A percentile compares a stretch with the other conserved stretches of the same genome.
These are phyloP conservation scores for Pleurotus cornucopiae DNA, from an alignment of 768 basidiomycete genomes.

Conservation along the genomic window DNA sequence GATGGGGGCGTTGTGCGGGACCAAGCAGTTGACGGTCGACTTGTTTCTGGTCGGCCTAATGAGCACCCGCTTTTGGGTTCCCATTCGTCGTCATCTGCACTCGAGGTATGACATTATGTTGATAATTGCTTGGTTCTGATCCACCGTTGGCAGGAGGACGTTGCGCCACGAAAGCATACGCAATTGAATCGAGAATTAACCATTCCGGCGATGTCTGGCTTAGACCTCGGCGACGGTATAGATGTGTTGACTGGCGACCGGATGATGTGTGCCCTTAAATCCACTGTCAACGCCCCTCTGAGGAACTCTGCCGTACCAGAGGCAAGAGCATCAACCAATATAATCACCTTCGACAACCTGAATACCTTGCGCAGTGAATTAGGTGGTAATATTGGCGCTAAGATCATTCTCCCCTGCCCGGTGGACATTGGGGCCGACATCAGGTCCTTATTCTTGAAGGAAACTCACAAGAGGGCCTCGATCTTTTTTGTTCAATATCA, in stretches of 20 bases:
- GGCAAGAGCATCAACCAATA: background rate
- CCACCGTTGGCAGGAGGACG: background rate
- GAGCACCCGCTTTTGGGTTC: too few relatives aligned
- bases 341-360: background rate
- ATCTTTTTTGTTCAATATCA: slow-evolving; percentile 1
- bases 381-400: background rate
- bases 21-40: too few relatives aligned
- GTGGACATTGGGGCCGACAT: background rate
- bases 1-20: too few relatives aligned
- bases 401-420: background rate
- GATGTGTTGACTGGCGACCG: background rate
- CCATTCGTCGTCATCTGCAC: too few relatives aligned
- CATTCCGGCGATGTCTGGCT: background rate
- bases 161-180: background rate
- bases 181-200: background rate
- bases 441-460: background rate
- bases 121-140: too few relatives aligned
- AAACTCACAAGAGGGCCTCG: background rate
- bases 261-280: background rate
- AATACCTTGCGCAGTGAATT: background rate
- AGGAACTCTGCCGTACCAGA: background rate
- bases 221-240: background rate
- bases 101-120: too few relatives aligned
- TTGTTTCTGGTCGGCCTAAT: too few relatives aligned
- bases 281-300: background rate